Conservation (phyloP, 2,329 filamentous ascomycete species). For the Iodosphaeria phyllophila region DNA sequence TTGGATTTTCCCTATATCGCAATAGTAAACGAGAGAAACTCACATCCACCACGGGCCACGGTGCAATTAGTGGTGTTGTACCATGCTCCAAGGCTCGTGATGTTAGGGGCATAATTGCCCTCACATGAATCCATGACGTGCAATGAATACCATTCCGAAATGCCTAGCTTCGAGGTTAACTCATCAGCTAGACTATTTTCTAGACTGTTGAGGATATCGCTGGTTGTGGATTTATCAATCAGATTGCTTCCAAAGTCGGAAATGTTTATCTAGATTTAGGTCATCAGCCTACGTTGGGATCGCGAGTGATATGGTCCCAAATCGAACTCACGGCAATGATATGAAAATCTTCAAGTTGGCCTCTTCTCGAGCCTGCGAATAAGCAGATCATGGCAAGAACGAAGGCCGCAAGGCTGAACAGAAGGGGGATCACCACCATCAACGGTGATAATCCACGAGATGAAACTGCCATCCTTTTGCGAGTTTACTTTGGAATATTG, state of each 20-base stretch:
- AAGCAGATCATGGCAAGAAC: constrained; percentile 17
- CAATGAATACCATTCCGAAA: constrained; percentile 31
- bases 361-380: constrained; percentile 18
- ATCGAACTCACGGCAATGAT: constrained; percentile 16
- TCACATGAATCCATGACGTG: constrained; percentile 28
- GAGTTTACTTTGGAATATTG: too few species aligned
- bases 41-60: constrained; percentile 16
- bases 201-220: constrained; percentile 20
- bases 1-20: constrained; percentile 1
- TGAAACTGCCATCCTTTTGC: too few species aligned
- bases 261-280: constrained; percentile 17
- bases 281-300: constrained; percentile 2
- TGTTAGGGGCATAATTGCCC: constrained; percentile 25
- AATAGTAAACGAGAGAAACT: constrained; percentile 5
- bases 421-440: constrained; percentile 12
- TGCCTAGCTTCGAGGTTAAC: constrained; percentile 22
- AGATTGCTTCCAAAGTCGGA: constrained; percentile 20
- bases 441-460: too few species aligned
- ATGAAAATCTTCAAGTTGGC: constrained; percentile 18
- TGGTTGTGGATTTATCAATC: constrained; percentile 16
- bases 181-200: constrained; percentile 20
- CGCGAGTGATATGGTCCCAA: not conserved
- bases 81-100: constrained; percentile 16
- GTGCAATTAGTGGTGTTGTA: constrained; percentile 27
- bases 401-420: constrained; percentile 16